A percentile compares a stretch with the other conserved stretches of the same genome.
Evolutionary conservation across 2,329 filamentous ascomycete species (phyloP).

Genomic region (Exserohilum rostratum): DNA sequence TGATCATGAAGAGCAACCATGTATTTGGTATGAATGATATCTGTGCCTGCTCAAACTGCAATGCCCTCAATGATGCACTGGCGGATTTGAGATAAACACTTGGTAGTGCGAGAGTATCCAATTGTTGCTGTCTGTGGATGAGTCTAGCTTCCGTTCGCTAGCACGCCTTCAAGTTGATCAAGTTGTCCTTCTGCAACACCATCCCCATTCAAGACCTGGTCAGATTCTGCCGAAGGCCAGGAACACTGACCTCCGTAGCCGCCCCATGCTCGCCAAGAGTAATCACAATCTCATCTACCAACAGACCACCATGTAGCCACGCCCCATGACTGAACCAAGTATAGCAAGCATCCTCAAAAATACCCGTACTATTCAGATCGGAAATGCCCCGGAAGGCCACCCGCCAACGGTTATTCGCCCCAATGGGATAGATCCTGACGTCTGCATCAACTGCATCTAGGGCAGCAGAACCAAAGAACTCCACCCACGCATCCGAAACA

Average conservation of each 20-base stretch:
- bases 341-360: neutral
- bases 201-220: neutral
- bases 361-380: neutral
- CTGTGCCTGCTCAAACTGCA: too few species aligned
- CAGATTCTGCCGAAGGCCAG: neutral
- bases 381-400: neutral
- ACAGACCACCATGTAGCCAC: neutral
- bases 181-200: neutral
- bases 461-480: neutral
- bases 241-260: neutral
- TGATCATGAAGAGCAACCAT: too few species aligned
- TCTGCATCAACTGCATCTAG: neutral
- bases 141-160: neutral
- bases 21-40: too few species aligned
- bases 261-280: neutral
- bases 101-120: neutral
- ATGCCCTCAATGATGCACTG: too few species aligned
- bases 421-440: neutral
- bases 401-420: neutral
- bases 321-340: neutral
- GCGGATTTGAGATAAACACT: too few species aligned
- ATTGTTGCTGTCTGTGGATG: neutral
- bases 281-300: neutral
- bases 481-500: neutral
- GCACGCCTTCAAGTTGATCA: neutral